These are phyloP conservation scores for Sinapis alba DNA, from an alignment of 441 rosid species.

Conservation along the genomic window DNA sequence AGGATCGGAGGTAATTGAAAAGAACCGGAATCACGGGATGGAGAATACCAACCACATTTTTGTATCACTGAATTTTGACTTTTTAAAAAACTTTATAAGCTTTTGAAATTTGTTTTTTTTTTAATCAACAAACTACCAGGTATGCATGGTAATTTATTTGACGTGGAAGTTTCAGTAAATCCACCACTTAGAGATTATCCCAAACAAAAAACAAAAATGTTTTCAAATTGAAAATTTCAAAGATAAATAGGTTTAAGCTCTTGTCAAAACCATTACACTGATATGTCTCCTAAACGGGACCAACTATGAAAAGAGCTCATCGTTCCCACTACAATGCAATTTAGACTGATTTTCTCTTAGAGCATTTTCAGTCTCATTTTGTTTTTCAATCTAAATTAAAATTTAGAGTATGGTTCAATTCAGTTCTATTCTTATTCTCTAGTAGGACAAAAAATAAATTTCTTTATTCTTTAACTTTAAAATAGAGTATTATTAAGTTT, in stretches of 20 bases:
- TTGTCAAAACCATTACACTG: background rate
- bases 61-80: background rate
- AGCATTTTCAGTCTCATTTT: too few species aligned
- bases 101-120: background rate
- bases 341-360: background rate
- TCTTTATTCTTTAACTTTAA: too few species aligned
- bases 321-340: background rate
- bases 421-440: too few species aligned
- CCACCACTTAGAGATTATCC: background rate
- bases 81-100: background rate
- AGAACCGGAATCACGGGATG: slow-evolving; percentile 28
- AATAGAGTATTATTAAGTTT: too few species aligned
- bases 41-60: background rate
- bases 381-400: too few species aligned
- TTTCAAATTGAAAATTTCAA: background rate
- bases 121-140: background rate
- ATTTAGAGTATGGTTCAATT: too few species aligned
- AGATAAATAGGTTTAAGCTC: background rate
- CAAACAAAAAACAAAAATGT: background rate
- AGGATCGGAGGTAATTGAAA: slow-evolving; percentile 20
- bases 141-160: background rate
- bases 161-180: background rate
- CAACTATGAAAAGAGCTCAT: background rate
- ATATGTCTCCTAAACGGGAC: slow-evolving; percentile 11
- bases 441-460: too few species aligned